phyloP scores from a whole-genome alignment of 345 rosid species.

The Clarkia xantiana region DNA sequence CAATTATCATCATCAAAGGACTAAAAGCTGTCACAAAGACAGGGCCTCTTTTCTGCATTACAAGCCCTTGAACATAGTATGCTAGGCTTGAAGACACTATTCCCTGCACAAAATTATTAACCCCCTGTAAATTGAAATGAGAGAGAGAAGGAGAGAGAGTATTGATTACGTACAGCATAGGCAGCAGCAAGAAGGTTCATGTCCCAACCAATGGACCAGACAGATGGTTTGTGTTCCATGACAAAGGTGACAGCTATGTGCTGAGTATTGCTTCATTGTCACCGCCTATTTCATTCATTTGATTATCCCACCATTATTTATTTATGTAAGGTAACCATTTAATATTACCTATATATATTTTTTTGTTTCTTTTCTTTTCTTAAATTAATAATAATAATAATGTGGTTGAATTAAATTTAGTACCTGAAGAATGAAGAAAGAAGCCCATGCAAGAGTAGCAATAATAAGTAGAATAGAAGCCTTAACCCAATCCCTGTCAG shows the following conservation, averaged over 20 bases:
- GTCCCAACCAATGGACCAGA: constrained; percentile 66
- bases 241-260: constrained; percentile 65
- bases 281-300: constrained; percentile 28
- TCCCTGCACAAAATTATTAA: constrained; percentile 7
- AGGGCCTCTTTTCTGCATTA: constrained; percentile 69
- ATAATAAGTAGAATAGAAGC: constrained; percentile 62
- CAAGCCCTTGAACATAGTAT: constrained; percentile 89
- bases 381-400: no score
- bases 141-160: neutral
- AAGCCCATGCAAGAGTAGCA: constrained; percentile 87
- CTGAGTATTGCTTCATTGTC: constrained; percentile 58
- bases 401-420: no score
- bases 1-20: constrained; percentile 79
- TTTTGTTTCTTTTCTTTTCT: no score
- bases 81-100: constrained; percentile 78
- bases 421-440: constrained; percentile 69
- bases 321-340: no score
- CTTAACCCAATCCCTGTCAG: constrained; percentile 41
- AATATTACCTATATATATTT: no score
- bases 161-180: constrained; percentile 71
- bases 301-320: no score
- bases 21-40: constrained; percentile 90
- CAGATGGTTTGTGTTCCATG: constrained; percentile 59
- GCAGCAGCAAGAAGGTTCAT: constrained; percentile 93
- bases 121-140: neutral